Conservation (phyloP, 2,329 filamentous ascomycete genomes). For the Scedosporium minutisporum region DNA sequence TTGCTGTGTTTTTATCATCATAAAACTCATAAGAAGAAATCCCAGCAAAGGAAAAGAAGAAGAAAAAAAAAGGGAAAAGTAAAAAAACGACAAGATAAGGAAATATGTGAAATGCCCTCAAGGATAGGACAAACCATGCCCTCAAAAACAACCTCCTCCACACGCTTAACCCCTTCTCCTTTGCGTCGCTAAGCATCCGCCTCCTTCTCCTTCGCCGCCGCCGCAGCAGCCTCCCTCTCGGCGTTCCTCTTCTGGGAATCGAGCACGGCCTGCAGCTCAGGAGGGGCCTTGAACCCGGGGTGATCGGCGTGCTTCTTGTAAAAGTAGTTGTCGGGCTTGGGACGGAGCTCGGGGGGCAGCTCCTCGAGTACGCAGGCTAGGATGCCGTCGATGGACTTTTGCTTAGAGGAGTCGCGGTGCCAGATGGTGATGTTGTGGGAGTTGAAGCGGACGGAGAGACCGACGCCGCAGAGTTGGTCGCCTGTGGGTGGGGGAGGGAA, state of each 20-base stretch:
- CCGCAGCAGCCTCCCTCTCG: slow-evolving; percentile 13
- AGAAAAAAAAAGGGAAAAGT: neutral
- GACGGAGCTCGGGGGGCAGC: slow-evolving; percentile 62
- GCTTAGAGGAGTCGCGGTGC: slow-evolving; percentile 80
- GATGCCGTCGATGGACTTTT: slow-evolving; percentile 67
- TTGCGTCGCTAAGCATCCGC: neutral
- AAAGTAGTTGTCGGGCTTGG: slow-evolving; percentile 62
- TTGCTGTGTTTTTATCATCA: neutral
- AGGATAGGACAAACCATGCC: neutral
- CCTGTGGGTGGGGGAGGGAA: slow-evolving; percentile 32
- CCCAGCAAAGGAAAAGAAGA: neutral
- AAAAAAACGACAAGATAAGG: neutral
- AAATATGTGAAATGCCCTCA: neutral
- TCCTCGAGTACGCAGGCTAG: slow-evolving; percentile 63
- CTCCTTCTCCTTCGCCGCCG: slow-evolving; percentile 6
- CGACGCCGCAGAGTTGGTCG: slow-evolving; percentile 83
- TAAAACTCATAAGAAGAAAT: neutral
- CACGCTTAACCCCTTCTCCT: neutral
- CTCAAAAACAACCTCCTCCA: neutral
- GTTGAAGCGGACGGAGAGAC: slow-evolving; percentile 81
- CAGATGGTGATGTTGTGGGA: slow-evolving; percentile 82
- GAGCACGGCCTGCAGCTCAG: slow-evolving; percentile 46
- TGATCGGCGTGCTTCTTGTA: slow-evolving; percentile 91
- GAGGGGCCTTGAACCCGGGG: slow-evolving; percentile 63
- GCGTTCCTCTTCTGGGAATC: slow-evolving; percentile 41